phyloP scores from a whole-genome alignment of 352 stramenopile genomes.

The Phytopythium mirpurense region DNA sequence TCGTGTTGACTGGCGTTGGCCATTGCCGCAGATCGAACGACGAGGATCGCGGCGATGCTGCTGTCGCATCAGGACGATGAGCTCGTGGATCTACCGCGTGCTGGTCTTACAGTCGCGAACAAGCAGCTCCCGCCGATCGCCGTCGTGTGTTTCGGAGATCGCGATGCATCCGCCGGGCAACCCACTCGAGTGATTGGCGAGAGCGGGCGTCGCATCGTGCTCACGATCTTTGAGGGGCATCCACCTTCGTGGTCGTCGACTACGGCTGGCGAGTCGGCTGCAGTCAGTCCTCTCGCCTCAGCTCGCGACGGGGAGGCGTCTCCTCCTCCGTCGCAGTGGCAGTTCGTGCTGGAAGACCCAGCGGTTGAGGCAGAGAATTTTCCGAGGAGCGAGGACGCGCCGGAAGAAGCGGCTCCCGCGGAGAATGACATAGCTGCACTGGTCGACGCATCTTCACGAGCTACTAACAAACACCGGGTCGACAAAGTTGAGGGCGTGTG shows the following conservation, averaged over 20 bases:
- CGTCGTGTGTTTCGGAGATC: constrained; percentile 7
- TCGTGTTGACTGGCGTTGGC: neutral
- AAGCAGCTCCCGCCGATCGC: constrained; percentile 16
- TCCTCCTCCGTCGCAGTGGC: constrained; percentile 11
- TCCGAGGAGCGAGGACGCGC: neutral
- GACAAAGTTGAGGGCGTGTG: constrained; percentile 18
- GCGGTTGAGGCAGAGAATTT: neutral
- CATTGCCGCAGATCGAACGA: constrained; percentile 4
- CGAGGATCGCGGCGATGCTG: constrained; percentile 4
- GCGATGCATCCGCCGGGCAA: neutral
- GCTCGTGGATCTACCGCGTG: constrained; percentile 10
- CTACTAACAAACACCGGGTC: constrained; percentile 10
- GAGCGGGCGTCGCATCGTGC: constrained; percentile 21
- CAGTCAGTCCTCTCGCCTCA: neutral
- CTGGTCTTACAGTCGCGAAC: constrained; percentile 9
- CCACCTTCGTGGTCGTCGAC: neutral
- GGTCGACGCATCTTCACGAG: neutral
- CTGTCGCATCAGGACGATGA: neutral
- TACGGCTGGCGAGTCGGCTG: neutral
- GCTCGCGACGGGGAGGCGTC: neutral
- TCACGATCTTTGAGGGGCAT: constrained; percentile 36
- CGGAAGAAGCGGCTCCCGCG: neutral
- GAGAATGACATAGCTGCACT: neutral
- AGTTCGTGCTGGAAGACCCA: constrained; percentile 12
- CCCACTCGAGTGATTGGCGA: constrained; percentile 23